These are phyloP conservation scores for Aspergillus novofumigatus DNA, from an alignment of 2,329 filamentous ascomycete species.

Conservation along the genomic window DNA sequence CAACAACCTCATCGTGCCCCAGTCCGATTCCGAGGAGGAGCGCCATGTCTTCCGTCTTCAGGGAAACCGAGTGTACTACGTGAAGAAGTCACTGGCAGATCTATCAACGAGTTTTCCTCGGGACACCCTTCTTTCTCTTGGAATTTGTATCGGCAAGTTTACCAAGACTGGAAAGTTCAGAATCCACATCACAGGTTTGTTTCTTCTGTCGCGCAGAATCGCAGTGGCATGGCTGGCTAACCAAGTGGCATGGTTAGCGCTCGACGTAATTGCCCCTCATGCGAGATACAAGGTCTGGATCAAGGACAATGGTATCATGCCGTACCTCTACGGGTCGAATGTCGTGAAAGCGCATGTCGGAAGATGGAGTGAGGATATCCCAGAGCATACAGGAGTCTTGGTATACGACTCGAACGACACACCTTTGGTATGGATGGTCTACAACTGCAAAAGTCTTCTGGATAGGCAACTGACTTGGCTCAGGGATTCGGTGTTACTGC, in stretches of 20 bases:
- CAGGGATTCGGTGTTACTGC: slow-evolving; percentile 89
- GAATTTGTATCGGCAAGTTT: slow-evolving; percentile 84
- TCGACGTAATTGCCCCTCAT: slow-evolving; percentile 84
- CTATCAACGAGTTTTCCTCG: slow-evolving; percentile 80
- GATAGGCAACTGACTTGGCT: not conserved
- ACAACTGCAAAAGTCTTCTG: not conserved
- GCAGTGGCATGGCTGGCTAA: not conserved
- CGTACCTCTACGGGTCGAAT: slow-evolving; percentile 91
- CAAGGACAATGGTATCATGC: slow-evolving; percentile 94
- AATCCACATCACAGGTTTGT: slow-evolving; percentile 69
- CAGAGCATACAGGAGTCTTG: slow-evolving; percentile 87
- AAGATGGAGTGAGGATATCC: slow-evolving; percentile 84
- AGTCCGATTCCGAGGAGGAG: slow-evolving; percentile 66
- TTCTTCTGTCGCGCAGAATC: not conserved
- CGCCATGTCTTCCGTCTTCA: slow-evolving; percentile 83
- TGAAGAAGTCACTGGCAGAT: slow-evolving; percentile 84
- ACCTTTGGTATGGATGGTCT: slow-evolving; percentile 50
- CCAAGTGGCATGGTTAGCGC: slow-evolving; percentile 37
- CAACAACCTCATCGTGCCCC: slow-evolving; percentile 74
- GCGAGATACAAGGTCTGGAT: slow-evolving; percentile 97
- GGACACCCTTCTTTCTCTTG: slow-evolving; percentile 78
- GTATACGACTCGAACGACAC: slow-evolving; percentile 91
- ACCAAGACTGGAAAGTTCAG: slow-evolving; percentile 96
- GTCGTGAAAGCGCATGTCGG: slow-evolving; percentile 79
- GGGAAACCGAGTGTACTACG: slow-evolving; percentile 83